Evolutionary conservation across 2,329 filamentous ascomycete genomes (phyloP), one percentile per base, ranked within the genome.

Genomic region (Falciphora oryzae): DNA sequence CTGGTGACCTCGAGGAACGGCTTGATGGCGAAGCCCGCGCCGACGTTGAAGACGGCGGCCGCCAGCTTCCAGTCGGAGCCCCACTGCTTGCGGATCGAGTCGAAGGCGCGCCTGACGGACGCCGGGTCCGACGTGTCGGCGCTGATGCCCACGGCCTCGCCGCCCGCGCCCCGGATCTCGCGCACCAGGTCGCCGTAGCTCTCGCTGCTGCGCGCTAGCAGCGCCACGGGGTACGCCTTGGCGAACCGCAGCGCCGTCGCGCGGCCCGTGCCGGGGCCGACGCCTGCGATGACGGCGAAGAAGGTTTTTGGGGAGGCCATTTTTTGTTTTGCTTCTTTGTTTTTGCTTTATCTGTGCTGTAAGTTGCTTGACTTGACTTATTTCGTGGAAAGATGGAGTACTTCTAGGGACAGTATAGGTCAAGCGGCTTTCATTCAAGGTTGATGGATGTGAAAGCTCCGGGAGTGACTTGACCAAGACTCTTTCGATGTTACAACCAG

Each of bases 11-110:
- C 85, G 25, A 89, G 76, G 70, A 89, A 89, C 0, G 85, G 83
- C 73, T 84, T 86, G 67, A 76, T 75, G 0, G 77, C 69, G 65
- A 83, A 83, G 3, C 79, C 80, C 3, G 77, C 79, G 57, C 80
- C 82, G 31, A 88, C 89, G 69, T 93, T 93, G 78, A 87, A 93
- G 27, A 93, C 76, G 3, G 89, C 90, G 0, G 88, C 89, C 2
- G 83, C 85, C 13, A 87, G 77, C 66, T 79, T 80, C 59, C 80
- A 79, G 1, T 77, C 79, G 0, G 83, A 80, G 67, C 89, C 81
- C 28, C 25, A 53, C 32, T 63, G 31, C 66, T 83, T 77, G 68
- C 83, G 77, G 70, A 92, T 87, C 57, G 80, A 74, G n/a, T 85
- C 78, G 64, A 93, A 87, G 0, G 89, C 89, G 2, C 77, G 75